phyloP scores from a whole-genome alignment of 805 yeast species.

The Candida hispaniensis region DNA sequence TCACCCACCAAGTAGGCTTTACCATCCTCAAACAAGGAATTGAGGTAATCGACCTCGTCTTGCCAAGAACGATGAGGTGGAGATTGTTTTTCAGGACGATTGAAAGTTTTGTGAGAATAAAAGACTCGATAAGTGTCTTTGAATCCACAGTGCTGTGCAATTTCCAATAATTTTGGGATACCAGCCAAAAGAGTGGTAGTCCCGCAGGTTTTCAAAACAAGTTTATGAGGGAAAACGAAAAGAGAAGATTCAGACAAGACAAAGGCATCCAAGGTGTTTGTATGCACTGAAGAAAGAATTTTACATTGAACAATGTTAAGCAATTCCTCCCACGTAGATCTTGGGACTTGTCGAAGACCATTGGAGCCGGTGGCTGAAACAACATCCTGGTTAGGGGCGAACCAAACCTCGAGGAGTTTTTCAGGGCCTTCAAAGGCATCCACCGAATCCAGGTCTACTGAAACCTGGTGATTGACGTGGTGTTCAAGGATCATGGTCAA shows the following conservation, averaged over 20 bases:
- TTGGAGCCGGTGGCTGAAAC: constrained; percentile 28
- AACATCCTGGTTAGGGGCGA: constrained; percentile 42
- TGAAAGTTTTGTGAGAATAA: constrained; percentile 82
- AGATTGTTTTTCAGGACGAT: constrained; percentile 81
- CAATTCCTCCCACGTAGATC: constrained; percentile 57
- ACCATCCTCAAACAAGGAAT: constrained; percentile 52
- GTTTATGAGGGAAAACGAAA: constrained; percentile 77
- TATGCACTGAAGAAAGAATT: constrained; percentile 66
- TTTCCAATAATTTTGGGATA: constrained; percentile 49
- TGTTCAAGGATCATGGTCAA: constrained; percentile 11
- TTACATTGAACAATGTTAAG: constrained; percentile 81
- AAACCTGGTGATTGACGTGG: constrained; percentile 64
- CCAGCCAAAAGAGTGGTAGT: constrained; percentile 86
- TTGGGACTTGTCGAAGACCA: constrained; percentile 52
- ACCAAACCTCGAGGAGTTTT: constrained; percentile 84
- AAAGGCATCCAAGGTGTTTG: constrained; percentile 64
- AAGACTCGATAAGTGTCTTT: constrained; percentile 48
- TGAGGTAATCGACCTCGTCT: constrained; percentile 61
- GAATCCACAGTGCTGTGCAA: constrained; percentile 36
- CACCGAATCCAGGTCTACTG: constrained; percentile 72
- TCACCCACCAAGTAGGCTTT: constrained; percentile 71
- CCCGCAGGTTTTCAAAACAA: constrained; percentile 90
- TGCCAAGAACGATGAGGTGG: constrained; percentile 79
- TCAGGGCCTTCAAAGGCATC: constrained; percentile 97
- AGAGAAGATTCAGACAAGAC: constrained; percentile 80